phyloP scores from a whole-genome alignment of 371 early-diverging fungal species.

The Rhizopus sp. region DNA sequence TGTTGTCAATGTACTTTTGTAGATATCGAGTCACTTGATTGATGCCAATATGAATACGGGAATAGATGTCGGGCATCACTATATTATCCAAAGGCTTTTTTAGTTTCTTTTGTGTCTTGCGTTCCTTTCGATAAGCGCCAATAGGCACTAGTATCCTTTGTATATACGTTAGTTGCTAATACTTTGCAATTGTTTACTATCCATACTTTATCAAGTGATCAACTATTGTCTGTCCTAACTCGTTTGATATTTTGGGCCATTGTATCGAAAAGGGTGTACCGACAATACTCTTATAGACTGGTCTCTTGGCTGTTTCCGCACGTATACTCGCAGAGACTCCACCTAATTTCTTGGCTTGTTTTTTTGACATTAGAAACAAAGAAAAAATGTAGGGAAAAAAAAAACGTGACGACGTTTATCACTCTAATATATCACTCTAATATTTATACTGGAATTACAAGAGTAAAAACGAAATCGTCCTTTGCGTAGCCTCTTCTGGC shows the following conservation, averaged over 20 bases:
- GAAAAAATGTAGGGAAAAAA: background rate
- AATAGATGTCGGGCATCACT: constrained; percentile 22
- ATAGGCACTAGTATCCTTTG: constrained; percentile 27
- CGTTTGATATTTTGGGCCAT: constrained; percentile 34
- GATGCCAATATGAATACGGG: constrained; percentile 32
- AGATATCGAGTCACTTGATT: constrained; percentile 34
- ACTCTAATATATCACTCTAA: too few relatives aligned
- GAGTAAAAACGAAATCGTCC: too few relatives aligned
- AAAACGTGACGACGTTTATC: background rate
- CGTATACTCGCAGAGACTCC: background rate
- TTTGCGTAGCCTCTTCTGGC: too few relatives aligned
- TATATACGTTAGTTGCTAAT: background rate
- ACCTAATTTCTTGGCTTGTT: constrained; percentile 1
- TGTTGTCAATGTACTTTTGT: constrained; percentile 22
- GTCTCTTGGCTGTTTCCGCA: constrained; percentile 18
- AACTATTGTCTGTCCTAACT: constrained; percentile 24
- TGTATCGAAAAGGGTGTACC: constrained; percentile 37
- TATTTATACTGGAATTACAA: too few relatives aligned
- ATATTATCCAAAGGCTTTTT: background rate
- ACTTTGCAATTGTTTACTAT: background rate
- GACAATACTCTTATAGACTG: constrained; percentile 34
- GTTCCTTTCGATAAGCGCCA: constrained; percentile 19
- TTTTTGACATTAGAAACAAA: constrained; percentile 4
- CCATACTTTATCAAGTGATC: constrained; percentile 28
- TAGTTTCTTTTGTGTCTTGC: constrained; percentile 16